Evolutionary conservation across 768 basidiomycete species (phyloP).

Genomic region (Pisolithus albus): DNA sequence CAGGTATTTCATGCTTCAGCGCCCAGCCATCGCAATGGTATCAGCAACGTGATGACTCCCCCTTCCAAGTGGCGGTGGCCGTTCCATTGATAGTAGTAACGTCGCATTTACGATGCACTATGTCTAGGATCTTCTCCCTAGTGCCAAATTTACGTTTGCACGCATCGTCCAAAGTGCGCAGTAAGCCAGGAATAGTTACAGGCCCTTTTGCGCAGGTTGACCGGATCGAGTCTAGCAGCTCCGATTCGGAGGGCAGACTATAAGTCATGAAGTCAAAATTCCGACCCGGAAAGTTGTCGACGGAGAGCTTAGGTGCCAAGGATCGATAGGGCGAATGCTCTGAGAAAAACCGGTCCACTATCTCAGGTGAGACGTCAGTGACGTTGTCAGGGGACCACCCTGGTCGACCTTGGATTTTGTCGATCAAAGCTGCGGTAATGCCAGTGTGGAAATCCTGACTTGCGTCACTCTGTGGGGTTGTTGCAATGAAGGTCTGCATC

Average conservation of each 20-base stretch:
- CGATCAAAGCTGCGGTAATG: conserved; percentile 60
- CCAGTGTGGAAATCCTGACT: conserved; percentile 82
- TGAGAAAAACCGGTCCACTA: conserved; percentile 65
- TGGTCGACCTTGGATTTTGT: conserved; percentile 47
- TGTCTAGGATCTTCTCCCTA: conserved; percentile 69
- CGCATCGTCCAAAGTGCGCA: conserved; percentile 18
- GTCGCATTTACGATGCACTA: conserved; percentile 62
- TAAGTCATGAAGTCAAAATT: conserved; percentile 31
- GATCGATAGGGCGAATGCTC: conserved; percentile 41
- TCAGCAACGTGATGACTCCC: conserved; percentile 10
- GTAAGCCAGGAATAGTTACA: conserved; percentile 15
- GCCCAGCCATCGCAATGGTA: background rate
- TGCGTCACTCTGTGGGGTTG: conserved; percentile 51
- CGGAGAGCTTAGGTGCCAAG: conserved; percentile 37
- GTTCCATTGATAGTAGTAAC: conserved; percentile 45
- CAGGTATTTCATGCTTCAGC: conserved; percentile 12
- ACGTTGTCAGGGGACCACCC: conserved; percentile 66
- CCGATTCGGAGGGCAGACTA: conserved; percentile 72
- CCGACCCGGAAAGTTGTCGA: conserved; percentile 29
- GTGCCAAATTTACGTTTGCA: conserved; percentile 47
- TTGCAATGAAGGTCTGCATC: conserved; percentile 11
- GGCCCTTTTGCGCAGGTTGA: conserved; percentile 35
- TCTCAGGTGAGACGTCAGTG: conserved; percentile 50
- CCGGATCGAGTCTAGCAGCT: conserved; percentile 58
- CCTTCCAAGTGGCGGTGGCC: conserved; percentile 18